Evolutionary conservation across 768 basidiomycete genomes (phyloP).

Genomic region (Pluteus cervinus): DNA sequence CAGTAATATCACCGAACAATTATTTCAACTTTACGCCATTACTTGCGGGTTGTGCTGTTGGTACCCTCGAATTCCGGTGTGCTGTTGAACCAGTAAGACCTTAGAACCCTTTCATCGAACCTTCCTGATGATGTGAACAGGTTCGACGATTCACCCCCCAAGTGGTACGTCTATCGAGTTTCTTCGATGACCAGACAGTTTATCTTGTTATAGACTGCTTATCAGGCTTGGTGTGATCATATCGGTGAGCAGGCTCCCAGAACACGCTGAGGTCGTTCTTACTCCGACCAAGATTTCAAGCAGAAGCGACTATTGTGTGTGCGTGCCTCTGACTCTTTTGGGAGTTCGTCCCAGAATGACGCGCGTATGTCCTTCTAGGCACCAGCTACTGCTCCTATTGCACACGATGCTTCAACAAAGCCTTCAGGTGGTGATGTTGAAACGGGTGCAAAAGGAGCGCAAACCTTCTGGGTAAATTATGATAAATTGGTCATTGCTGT

Average conservation of each 20-base stretch:
- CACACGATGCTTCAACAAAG: slow-evolving; percentile 3
- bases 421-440: too few relatives aligned
- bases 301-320: slow-evolving; percentile 57
- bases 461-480: slow-evolving; percentile 54
- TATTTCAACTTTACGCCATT: slow-evolving; percentile 70
- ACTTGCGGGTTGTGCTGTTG: slow-evolving; percentile 68
- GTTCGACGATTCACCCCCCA: slow-evolving; percentile 51
- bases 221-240: slow-evolving; percentile 73
- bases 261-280: background rate
- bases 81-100: slow-evolving; percentile 71
- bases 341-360: too few relatives aligned
- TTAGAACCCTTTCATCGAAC: background rate
- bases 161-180: slow-evolving; percentile 32
- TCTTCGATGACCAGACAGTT: background rate
- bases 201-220: slow-evolving; percentile 38
- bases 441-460: too few relatives aligned
- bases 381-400: background rate
- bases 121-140: slow-evolving; percentile 17
- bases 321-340: slow-evolving; percentile 17
- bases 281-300: slow-evolving; percentile 42
- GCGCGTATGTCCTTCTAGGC: too few relatives aligned
- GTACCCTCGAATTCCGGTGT: slow-evolving; percentile 78
- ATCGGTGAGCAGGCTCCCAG: slow-evolving; percentile 39
- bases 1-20: slow-evolving; percentile 57
- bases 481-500: slow-evolving; percentile 84